Base-by-base conservation (phyloP, 441 rosid species). In the Manihot esculenta region DNA sequence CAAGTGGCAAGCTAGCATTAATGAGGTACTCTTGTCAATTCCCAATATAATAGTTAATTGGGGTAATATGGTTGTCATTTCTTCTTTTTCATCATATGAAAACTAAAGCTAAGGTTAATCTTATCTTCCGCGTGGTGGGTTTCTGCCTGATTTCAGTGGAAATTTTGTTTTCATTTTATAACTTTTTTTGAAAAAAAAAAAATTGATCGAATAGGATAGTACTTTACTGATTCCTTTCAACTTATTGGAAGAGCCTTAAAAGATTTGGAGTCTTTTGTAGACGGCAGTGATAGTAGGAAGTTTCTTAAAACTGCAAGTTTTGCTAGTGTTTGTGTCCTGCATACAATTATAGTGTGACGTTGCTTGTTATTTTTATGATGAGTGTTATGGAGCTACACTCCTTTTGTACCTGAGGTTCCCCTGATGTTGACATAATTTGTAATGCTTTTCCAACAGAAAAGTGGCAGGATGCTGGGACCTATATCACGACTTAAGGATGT, bases 401-500 rank as follows among this genome's bases (percentile, higher is more conserved):
- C 38, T 58, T 23, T 23, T 20, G 4, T 64, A 38, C 20, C 17
- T 18, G 30, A 27, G 47, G 10, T 44, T 1, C 3, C 26, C 3
- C 56, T 0, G 44, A 27, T 45, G 26, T 15, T 60, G 63, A 53
- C 69, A 15, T 18, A 18, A n/a, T 23, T 1, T 64, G 14, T 24
- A 3, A 17, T 70, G 20, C 23, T 60, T 62, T 67, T 33, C 69
- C 57, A 47, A 59, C 91, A 91, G 98, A 93, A 80, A 80, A 82
- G 83, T 66, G 81, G 92, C 69, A 75, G 84, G 80, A 68, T 89
- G 81, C 65, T 89, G 74, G 89, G 87, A 42, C 91, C 98, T 26
- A 80, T 94, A 76, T 81, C 84, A 72, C 90, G 96, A 48, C 83
- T 95, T 44, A 92, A 88, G 83, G 91, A 89, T 62, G 92, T 85